phyloP scores from a whole-genome alignment of 768 basidiomycete genomes.

The Hortiboletus campestris region DNA sequence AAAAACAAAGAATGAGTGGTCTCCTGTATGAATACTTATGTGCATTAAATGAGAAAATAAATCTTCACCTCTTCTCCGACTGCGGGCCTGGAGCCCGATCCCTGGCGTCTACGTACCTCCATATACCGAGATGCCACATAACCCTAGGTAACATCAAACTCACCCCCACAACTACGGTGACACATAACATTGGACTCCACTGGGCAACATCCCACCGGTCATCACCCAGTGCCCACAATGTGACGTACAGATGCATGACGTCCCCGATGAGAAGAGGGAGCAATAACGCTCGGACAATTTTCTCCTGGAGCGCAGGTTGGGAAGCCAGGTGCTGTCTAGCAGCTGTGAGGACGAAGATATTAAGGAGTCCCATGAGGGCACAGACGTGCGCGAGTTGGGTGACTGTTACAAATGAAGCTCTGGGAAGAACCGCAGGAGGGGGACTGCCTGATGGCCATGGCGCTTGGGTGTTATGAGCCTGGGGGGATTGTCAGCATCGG shows the following conservation, averaged over 20 bases:
- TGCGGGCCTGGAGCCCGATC: constrained; percentile 38
- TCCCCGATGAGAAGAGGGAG: constrained; percentile 71
- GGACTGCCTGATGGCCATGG: constrained; percentile 56
- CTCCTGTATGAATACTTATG: constrained; percentile 8
- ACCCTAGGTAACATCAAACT: constrained; percentile 67
- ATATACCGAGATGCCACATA: constrained; percentile 74
- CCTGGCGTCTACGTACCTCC: constrained; percentile 66
- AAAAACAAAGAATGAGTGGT: neutral
- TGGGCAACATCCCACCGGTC: constrained; percentile 55
- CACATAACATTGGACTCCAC: constrained; percentile 73
- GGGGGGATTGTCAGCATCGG: constrained; percentile 6
- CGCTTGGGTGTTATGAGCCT: constrained; percentile 76
- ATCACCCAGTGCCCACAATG: constrained; percentile 76
- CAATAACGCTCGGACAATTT: constrained; percentile 60
- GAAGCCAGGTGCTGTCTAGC: constrained; percentile 56
- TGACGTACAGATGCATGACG: constrained; percentile 61
- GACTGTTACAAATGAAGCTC: constrained; percentile 65
- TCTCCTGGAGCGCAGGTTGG: constrained; percentile 68
- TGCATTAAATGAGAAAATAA: constrained; percentile 24
- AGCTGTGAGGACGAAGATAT: constrained; percentile 62
- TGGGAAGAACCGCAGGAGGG: constrained; percentile 51
- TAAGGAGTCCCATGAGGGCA: constrained; percentile 68
- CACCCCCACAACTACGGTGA: constrained; percentile 60
- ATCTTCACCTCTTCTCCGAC: constrained; percentile 15
- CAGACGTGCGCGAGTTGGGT: constrained; percentile 78